These are phyloP conservation scores for Mixia osmundae DNA, from an alignment of 1,284 basidiomycete species.

Conservation along the genomic window DNA sequence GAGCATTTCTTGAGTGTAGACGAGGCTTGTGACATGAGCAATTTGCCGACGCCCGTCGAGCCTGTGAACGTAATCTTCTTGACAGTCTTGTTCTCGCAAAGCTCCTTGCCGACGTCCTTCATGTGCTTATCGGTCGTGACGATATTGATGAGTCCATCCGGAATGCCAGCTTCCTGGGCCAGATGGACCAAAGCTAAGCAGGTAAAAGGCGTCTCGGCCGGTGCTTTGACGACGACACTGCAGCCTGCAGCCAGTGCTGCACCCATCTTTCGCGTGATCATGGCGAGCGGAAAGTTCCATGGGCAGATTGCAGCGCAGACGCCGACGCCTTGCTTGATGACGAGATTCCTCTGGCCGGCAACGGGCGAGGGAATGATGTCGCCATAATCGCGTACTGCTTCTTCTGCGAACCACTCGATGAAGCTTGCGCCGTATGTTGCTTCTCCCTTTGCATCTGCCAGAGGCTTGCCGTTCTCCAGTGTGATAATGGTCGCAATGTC, in stretches of 20 bases:
- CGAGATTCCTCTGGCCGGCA: slow-evolving; percentile 51
- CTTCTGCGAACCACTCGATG: slow-evolving; percentile 37
- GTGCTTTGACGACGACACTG: slow-evolving; percentile 75
- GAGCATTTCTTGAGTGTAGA: slow-evolving; percentile 69
- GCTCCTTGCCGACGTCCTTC: slow-evolving; percentile 44
- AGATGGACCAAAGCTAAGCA: slow-evolving; percentile 58
- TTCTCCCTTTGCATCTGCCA: slow-evolving; percentile 41
- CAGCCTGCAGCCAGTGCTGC: slow-evolving; percentile 75
- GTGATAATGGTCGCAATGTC: slow-evolving; percentile 45
- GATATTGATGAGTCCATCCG: slow-evolving; percentile 84
- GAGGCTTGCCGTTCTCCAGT: slow-evolving; percentile 74
- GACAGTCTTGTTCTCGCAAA: slow-evolving; percentile 24
- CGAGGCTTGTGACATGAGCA: slow-evolving; percentile 58
- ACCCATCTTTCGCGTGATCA: slow-evolving; percentile 72
- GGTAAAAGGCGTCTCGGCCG: slow-evolving; percentile 86
- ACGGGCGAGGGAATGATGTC: slow-evolving; percentile 63
- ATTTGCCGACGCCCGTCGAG: slow-evolving; percentile 61
- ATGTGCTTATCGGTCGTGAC: slow-evolving; percentile 62
- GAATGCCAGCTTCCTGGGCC: slow-evolving; percentile 55
- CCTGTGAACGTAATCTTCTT: slow-evolving; percentile 48
- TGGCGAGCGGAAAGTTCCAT: slow-evolving; percentile 34
- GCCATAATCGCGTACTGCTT: slow-evolving; percentile 44
- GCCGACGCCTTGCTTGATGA: slow-evolving; percentile 48
- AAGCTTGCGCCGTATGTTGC: slow-evolving; percentile 13
- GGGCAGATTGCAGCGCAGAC: slow-evolving; percentile 5